Percentiles rank a stretch among this genome's conserved stretches.
phyloP scores from a whole-genome alignment of 495 filamentous ascomycete genomes.

The Penicillium alfredii region DNA sequence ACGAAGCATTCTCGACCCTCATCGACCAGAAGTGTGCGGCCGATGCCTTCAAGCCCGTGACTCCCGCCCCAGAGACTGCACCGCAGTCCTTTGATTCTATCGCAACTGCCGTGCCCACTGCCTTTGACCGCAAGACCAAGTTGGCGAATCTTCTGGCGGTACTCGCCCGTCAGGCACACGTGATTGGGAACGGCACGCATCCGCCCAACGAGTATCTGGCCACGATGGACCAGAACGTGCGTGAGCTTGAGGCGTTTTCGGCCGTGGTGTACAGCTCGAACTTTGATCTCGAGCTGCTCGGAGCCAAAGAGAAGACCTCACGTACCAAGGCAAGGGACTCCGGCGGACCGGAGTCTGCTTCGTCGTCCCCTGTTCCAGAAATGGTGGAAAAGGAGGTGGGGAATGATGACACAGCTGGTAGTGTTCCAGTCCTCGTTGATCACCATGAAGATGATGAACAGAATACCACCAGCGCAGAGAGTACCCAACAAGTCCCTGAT shows the following conservation, averaged over 20 bases:
- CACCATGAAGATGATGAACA: slow-evolving; percentile 2
- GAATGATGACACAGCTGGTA: slow-evolving; percentile 6
- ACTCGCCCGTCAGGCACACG: slow-evolving; percentile 80
- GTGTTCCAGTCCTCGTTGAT: slow-evolving; percentile 9
- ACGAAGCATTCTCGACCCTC: slow-evolving; percentile 76
- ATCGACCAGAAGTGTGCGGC: slow-evolving; percentile 69
- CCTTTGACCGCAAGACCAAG: slow-evolving; percentile 54
- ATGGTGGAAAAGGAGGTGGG: slow-evolving; percentile 21
- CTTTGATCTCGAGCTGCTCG: slow-evolving; percentile 62
- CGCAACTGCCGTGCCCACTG: slow-evolving; percentile 33
- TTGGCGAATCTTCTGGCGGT: slow-evolving; percentile 85
- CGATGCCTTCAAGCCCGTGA: slow-evolving; percentile 66
- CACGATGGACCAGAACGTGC: slow-evolving; percentile 68
- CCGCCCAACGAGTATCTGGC: slow-evolving; percentile 76
- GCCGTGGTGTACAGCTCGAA: slow-evolving; percentile 93
- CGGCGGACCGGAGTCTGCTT: slow-evolving; percentile 12
- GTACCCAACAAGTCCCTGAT: slow-evolving; percentile 13
- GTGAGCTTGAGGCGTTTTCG: slow-evolving; percentile 87
- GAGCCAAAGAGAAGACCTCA: slow-evolving; percentile 16
- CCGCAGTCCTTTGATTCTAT: slow-evolving; percentile 40
- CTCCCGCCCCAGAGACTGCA: slow-evolving; percentile 35
- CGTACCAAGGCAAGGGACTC: slow-evolving; percentile 7
- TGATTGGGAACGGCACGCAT: slow-evolving; percentile 70
- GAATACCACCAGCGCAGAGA: background rate
- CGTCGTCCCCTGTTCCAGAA: slow-evolving; percentile 20